Evolutionary conservation across 805 yeast species (phyloP).

Genomic region (Ogataea pilisensis): DNA sequence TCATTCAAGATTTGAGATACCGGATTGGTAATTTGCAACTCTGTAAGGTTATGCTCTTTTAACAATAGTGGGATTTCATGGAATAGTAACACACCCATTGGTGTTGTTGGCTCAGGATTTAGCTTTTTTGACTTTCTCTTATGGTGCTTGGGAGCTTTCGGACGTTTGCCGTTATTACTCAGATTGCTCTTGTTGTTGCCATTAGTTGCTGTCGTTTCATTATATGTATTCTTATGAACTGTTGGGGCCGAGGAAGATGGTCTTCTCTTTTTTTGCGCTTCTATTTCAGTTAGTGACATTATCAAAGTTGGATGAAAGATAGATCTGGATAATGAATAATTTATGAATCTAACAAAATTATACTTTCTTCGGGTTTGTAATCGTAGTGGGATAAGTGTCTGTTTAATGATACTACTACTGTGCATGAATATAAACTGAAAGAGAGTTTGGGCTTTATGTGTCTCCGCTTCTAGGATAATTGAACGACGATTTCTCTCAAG

Average conservation of each 20-base stretch:
- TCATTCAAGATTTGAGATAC: conserved; percentile 63
- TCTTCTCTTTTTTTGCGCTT: background rate
- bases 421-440: background rate
- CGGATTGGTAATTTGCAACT: conserved; percentile 57
- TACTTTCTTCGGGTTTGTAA: no score
- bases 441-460: no score
- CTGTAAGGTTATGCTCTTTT: conserved; percentile 36
- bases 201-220: no score
- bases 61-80: conserved; percentile 65
- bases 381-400: background rate
- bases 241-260: background rate
- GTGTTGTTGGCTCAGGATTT: conserved; percentile 72
- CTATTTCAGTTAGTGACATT: background rate
- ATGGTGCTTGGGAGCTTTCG: conserved; percentile 2
- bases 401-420: background rate
- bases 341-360: background rate
- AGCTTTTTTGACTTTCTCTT: conserved; percentile 53
- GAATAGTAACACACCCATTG: conserved; percentile 67
- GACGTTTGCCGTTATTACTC: background rate
- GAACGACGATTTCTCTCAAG: no score
- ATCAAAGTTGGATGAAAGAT: background rate
- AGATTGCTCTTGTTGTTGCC: background rate
- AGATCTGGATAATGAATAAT: background rate
- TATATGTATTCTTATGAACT: background rate
- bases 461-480: no score